phyloP scores from a whole-genome alignment of 495 filamentous ascomycete genomes.

The Hypoxylon perforatum region DNA sequence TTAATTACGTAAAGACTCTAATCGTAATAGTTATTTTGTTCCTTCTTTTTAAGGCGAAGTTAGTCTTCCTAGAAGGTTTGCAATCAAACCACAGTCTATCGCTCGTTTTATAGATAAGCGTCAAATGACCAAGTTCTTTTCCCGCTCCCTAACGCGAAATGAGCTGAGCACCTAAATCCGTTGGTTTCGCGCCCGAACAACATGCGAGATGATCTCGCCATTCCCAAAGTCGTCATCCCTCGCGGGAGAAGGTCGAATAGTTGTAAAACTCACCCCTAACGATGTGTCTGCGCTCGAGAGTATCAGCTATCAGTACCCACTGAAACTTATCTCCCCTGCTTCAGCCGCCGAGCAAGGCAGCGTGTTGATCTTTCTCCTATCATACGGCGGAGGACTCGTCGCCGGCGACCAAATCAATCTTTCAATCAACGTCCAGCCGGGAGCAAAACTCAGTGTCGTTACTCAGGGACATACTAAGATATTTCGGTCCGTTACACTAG shows the following conservation, averaged over 20 bases:
- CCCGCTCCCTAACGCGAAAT: constrained; percentile 19
- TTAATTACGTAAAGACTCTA: too few relatives aligned
- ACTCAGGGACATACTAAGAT: constrained; percentile 97
- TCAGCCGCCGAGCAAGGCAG: constrained; percentile 64
- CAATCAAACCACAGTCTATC: neutral
- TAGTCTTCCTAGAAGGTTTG: too few relatives aligned
- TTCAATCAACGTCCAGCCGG: constrained; percentile 68
- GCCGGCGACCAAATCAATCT: constrained; percentile 85
- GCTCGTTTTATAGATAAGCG: constrained; percentile 16
- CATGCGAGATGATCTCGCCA: constrained; percentile 58
- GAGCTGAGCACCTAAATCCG: neutral
- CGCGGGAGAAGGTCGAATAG: constrained; percentile 81
- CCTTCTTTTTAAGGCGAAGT: too few relatives aligned
- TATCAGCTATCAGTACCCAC: constrained; percentile 89
- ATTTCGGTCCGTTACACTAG: constrained; percentile 75
- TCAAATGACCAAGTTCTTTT: constrained; percentile 20
- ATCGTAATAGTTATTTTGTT: too few relatives aligned
- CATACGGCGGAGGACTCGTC: constrained; percentile 94
- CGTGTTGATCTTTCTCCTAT: constrained; percentile 84
- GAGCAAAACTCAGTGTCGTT: constrained; percentile 80
- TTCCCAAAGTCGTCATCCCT: constrained; percentile 77
- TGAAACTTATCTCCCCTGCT: constrained; percentile 86
- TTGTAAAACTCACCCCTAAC: constrained; percentile 77
- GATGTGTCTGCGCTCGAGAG: constrained; percentile 75
- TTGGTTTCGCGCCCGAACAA: neutral